Evolutionary conservation across 306 rosid genomes (phyloP).

Genomic region (Vigna reflexopilosa): DNA sequence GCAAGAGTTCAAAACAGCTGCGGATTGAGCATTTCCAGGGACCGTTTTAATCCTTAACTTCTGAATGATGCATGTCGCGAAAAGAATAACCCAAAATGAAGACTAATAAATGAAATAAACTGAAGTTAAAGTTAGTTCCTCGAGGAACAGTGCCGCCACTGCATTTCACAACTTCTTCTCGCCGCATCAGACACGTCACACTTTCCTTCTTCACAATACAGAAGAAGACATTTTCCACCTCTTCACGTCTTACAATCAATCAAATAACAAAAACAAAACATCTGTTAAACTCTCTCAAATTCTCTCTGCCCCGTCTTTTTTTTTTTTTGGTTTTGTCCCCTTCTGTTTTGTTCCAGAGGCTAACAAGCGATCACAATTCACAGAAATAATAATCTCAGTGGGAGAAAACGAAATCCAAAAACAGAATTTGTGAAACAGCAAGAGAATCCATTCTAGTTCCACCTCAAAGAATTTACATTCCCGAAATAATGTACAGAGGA

Average conservation of each 20-base stretch:
- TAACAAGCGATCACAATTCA: neutral
- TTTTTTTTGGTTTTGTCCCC: neutral
- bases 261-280: neutral
- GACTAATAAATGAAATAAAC: neutral
- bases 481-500: constrained; percentile 52
- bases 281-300: constrained; percentile 1
- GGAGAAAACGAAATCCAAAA: neutral
- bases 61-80: neutral
- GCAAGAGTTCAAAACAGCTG: constrained; percentile 19
- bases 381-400: neutral
- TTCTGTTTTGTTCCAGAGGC: neutral
- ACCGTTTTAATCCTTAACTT: neutral
- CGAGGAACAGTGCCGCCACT: neutral
- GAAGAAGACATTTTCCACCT: neutral
- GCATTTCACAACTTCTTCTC: constrained; percentile 50
- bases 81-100: neutral
- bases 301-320: neutral
- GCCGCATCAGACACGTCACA: constrained; percentile 61
- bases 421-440: constrained; percentile 19
- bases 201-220: constrained; percentile 35
- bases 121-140: neutral
- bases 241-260: constrained; percentile 43
- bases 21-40: neutral
- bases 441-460: constrained; percentile 43
- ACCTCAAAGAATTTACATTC: constrained; percentile 77